Evolutionary conservation across 768 basidiomycete species (phyloP), one percentile per base, ranked within the genome.

Genomic region (Panaeolus cyanescens): DNA sequence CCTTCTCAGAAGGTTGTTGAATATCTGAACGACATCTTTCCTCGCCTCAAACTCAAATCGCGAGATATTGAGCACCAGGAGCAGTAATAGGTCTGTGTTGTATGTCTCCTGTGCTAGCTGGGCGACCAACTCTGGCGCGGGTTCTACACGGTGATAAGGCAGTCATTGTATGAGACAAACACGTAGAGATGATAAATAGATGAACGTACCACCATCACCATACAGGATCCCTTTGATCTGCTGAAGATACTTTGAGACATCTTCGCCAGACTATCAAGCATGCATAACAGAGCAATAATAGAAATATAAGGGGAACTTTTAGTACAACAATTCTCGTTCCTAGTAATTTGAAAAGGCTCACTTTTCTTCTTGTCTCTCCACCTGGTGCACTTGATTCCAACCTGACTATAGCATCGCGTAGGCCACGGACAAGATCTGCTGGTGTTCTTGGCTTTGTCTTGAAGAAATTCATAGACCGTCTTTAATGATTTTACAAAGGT

Each of bases 91-190:
- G 72, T 97, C 94, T 50, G 91, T 92, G 62, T 87, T 88, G 78
- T 98, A 99, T 8, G 94, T 93, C 72, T 99, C 96, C 70, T 98
- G 95, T 0, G 96, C 92, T 10, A 99, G 87, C 72, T 98, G 96
- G 6, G 96, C 95, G 40, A 98, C 85, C 32, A 93, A 80, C 68
- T 99, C 96, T 0, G 95, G 92, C 15, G 90, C 78, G 7, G 95
- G 92, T 62, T 96, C 95, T 88, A 69, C 32, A 57, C 58, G 56
- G 58, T 32, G 30, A 20, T 3, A 28, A 25, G 22, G 4, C 12
- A 13, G 5, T 12, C 22, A n/a, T 28, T 31, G 57, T 25, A 54
- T 45, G 33, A 54, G 60, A 53, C 19, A 57, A 34, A 20, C 53
- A 25, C 36, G 55, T 61, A 56, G 39, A 42, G 58, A 39, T 36